phyloP scores from a whole-genome alignment of 768 basidiomycete genomes.

The Daedaleopsis sinensis region DNA sequence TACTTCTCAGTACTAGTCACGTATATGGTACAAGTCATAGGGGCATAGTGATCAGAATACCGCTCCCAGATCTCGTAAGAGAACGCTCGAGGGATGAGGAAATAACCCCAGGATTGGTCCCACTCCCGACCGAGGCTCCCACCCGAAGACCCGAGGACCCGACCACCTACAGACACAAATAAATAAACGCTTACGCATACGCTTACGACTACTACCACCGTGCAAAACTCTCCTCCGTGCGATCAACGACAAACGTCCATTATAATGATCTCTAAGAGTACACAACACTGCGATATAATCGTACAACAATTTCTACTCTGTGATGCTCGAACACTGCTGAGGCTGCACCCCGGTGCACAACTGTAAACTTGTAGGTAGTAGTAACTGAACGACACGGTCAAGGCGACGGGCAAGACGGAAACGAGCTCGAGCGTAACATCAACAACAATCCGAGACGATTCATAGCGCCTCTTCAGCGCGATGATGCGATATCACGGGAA shows the following conservation, averaged over 20 bases:
- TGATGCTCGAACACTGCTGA: neutral
- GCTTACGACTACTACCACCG: too few species aligned
- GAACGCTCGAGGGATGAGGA: neutral
- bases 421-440: neutral
- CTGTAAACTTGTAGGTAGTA: neutral
- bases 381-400: neutral
- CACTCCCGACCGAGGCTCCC: too few species aligned
- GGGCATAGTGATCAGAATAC: too few species aligned
- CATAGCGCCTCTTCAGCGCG: too few species aligned
- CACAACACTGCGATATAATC: neutral
- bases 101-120: neutral
- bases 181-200: slow-evolving; percentile 9
- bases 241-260: too few species aligned
- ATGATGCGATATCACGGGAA: too few species aligned
- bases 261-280: too few species aligned
- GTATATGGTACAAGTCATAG: too few species aligned
- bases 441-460: too few species aligned
- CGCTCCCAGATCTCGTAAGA: too few species aligned
- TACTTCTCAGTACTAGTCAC: too few species aligned
- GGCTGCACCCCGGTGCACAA: neutral
- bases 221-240: too few species aligned
- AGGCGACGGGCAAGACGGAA: neutral
- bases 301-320: neutral
- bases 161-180: slow-evolving; percentile 6
- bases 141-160: neutral